Evolutionary conservation across 1,139 yeast species (phyloP).

Genomic region (Arxiozyma bovina): DNA sequence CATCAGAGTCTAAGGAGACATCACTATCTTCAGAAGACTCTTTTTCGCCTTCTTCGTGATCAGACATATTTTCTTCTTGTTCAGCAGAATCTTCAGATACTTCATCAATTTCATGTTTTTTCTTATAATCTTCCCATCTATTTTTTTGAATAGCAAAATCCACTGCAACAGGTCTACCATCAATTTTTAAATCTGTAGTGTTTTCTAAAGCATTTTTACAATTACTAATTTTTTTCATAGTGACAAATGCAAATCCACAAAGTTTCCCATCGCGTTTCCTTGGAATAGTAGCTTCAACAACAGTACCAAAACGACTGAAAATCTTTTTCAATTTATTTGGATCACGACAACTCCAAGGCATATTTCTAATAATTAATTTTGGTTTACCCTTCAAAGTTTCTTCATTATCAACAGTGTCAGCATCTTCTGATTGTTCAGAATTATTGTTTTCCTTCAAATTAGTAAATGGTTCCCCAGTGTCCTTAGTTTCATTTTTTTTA

Average conservation of each 20-base stretch:
- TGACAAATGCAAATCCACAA: constrained; percentile 92
- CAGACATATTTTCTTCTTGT: constrained; percentile 34
- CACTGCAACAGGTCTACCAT: constrained; percentile 88
- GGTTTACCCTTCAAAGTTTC: constrained; percentile 60
- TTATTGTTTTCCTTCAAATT: constrained; percentile 13
- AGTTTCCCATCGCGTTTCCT: constrained; percentile 79
- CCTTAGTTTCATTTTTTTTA: constrained; percentile 5
- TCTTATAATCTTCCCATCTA: constrained; percentile 57
- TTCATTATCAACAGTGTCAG: constrained; percentile 16
- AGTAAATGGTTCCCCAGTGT: neutral
- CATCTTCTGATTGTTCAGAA: constrained; percentile 13
- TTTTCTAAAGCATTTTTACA: constrained; percentile 80
- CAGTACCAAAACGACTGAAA: constrained; percentile 76
- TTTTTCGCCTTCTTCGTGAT: constrained; percentile 29
- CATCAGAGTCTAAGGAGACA: constrained; percentile 27
- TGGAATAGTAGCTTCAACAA: constrained; percentile 83
- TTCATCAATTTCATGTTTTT: constrained; percentile 34
- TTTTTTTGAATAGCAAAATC: constrained; percentile 87
- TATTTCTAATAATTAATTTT: constrained; percentile 76
- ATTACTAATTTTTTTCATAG: constrained; percentile 70
- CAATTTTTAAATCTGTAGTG: constrained; percentile 64
- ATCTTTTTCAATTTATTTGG: constrained; percentile 61
- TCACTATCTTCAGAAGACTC: constrained; percentile 18
- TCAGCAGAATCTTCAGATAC: constrained; percentile 32
- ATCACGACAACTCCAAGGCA: constrained; percentile 92